Conservation (phyloP, 176 grass and related monocot species). For the Ensete ventricosum region DNA sequence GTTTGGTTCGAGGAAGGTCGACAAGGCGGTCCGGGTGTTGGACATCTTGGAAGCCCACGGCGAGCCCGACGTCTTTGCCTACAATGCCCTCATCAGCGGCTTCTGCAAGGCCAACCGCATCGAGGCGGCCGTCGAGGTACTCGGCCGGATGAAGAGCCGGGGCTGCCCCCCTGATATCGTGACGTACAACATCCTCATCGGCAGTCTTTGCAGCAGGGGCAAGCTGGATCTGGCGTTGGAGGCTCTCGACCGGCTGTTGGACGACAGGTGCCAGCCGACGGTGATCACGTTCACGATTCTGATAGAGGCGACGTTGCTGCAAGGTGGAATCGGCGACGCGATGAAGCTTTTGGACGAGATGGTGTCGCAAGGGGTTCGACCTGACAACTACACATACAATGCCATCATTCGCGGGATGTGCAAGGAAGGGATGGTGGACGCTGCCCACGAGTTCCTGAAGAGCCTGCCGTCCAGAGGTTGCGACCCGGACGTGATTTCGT, state of each 20-base stretch:
- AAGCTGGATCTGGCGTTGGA: conserved; percentile 31
- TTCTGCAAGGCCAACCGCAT: conserved; percentile 20
- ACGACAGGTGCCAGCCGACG: conserved; percentile 33
- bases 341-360: conserved; percentile 52
- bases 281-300: conserved; percentile 62
- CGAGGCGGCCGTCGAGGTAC: conserved; percentile 19
- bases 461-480: conserved; percentile 34
- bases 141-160: conserved; percentile 26
- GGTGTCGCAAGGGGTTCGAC: conserved; percentile 33
- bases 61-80: conserved; percentile 25
- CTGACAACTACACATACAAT: conserved; percentile 53
- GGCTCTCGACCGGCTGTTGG: conserved; percentile 35
- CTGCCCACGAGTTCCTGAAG: conserved; percentile 39
- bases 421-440: conserved; percentile 39
- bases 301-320: conserved; percentile 44
- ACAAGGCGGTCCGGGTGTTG: conserved; percentile 23
- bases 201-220: conserved; percentile 40
- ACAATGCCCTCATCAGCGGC: conserved; percentile 33
- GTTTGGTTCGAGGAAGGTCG: conserved; percentile 4
- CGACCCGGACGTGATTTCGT: conserved; percentile 39
- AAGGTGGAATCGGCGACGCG: conserved; percentile 38
- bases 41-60: conserved; percentile 21
- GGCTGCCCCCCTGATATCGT: conserved; percentile 24
- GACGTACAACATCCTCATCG: conserved; percentile 58
- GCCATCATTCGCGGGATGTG: conserved; percentile 46